Conservation (phyloP, 2,329 filamentous ascomycete genomes). For the Colletotrichum tropicale region DNA sequence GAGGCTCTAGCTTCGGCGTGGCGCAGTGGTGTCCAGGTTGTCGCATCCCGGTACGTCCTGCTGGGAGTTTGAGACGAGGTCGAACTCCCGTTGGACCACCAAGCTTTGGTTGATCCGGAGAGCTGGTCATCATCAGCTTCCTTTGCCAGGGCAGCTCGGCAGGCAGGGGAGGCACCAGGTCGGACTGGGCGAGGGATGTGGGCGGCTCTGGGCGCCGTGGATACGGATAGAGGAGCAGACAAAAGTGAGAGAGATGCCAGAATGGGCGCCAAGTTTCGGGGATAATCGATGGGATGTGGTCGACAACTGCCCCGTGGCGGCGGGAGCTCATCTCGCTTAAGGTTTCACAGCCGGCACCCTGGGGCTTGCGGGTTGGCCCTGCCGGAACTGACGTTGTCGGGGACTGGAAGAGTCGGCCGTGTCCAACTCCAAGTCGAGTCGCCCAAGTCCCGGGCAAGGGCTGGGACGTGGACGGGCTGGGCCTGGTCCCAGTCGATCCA, state of each 20-base stretch:
- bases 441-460: neutral
- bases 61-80: neutral
- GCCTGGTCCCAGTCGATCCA: slow-evolving; percentile 2
- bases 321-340: slow-evolving; percentile 23
- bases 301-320: slow-evolving; percentile 13
- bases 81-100: neutral
- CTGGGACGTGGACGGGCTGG: slow-evolving; percentile 1
- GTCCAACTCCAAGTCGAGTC: neutral
- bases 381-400: slow-evolving; percentile 5
- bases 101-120: slow-evolving; percentile 16
- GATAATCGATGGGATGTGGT: slow-evolving; percentile 9
- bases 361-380: neutral
- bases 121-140: neutral
- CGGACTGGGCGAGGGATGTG: slow-evolving; percentile 3
- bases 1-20: slow-evolving; percentile 13
- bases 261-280: neutral
- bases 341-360: slow-evolving; percentile 15
- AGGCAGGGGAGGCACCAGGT: neutral
- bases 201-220: slow-evolving; percentile 9
- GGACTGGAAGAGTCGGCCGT: neutral
- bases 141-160: neutral
- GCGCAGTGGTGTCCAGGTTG: slow-evolving; percentile 5
- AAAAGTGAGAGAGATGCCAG: neutral
- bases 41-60: slow-evolving; percentile 1
- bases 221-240: neutral